These are phyloP conservation scores for Beauveria sp. DNA, from an alignment of 2,329 filamentous ascomycete species.

Conservation along the genomic window DNA sequence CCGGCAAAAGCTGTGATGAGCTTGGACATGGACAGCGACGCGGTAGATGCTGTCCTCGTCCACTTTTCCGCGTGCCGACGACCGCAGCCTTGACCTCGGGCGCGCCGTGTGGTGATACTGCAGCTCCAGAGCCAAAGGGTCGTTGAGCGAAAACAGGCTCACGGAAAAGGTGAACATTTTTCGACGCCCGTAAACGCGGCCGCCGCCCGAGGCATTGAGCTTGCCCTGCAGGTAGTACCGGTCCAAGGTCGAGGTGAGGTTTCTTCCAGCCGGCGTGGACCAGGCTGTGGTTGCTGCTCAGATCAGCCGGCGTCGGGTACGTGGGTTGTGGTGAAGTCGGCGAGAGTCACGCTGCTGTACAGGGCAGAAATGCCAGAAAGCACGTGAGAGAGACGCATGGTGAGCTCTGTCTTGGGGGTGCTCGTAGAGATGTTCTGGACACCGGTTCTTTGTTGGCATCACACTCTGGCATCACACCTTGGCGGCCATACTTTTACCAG, in stretches of 20 bases:
- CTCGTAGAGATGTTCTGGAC: background rate
- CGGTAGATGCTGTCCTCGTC: conserved; percentile 7
- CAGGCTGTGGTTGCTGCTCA: conserved; percentile 1
- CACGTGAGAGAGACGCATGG: background rate
- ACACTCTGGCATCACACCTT: background rate
- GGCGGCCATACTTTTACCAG: background rate
- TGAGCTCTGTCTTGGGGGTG: background rate
- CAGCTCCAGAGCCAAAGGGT: background rate
- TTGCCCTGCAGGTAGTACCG: background rate
- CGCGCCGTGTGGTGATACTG: conserved; percentile 3
- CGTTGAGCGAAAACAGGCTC: conserved; percentile 4
- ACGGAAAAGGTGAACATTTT: conserved; percentile 6
- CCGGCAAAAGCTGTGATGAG: conserved; percentile 1
- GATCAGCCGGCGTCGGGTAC: conserved; percentile 1
- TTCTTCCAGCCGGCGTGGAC: background rate
- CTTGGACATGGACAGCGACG: conserved; percentile 1
- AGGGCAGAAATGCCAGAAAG: background rate
- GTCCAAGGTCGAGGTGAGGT: background rate
- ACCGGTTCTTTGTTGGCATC: too few species aligned
- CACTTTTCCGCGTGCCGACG: background rate
- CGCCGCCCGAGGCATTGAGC: background rate
- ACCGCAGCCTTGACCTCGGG: background rate
- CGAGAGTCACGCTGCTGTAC: background rate
- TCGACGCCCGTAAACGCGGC: background rate
- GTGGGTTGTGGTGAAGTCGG: background rate